A percentile compares a stretch with the other conserved stretches of the same genome.
phyloP scores from a whole-genome alignment of 495 filamentous ascomycete species.

The Penicillium daleae region DNA sequence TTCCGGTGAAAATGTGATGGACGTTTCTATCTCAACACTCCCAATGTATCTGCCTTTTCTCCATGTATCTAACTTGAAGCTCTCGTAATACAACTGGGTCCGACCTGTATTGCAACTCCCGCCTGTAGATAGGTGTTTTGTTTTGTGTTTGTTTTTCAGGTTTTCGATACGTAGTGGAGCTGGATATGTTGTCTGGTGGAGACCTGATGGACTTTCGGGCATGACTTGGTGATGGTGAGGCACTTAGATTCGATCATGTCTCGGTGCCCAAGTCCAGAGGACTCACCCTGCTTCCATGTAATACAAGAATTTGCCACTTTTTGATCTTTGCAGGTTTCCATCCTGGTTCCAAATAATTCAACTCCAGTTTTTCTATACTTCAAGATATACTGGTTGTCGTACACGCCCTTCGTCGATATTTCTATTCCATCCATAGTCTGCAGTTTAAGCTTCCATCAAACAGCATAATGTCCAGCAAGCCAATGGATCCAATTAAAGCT shows the following conservation, averaged over 20 bases:
- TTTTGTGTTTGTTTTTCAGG: not conserved
- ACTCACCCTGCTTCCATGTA: too few species aligned
- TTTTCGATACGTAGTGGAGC: not conserved
- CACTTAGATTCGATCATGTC: not conserved
- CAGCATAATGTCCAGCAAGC: not conserved
- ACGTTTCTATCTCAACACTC: not conserved
- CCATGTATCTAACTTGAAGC: not conserved
- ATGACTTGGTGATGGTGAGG: not conserved
- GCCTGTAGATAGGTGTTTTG: not conserved
- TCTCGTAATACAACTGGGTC: not conserved
- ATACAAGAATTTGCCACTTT: not conserved
- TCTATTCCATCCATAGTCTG: too few species aligned
- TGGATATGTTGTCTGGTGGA: not conserved
- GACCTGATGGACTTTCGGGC: not conserved
- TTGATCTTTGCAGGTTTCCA: too few species aligned
- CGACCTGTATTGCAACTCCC: not conserved
- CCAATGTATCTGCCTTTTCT: not conserved
- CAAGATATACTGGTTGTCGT: too few species aligned
- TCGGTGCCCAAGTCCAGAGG: not conserved
- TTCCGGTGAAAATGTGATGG: slow-evolving; percentile 26
- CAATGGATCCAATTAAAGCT: not conserved
- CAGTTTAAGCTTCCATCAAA: too few species aligned
- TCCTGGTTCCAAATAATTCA: too few species aligned
- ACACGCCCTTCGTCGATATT: too few species aligned
- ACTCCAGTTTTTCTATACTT: too few species aligned